phyloP scores from a whole-genome alignment of 371 early-diverging fungal genomes.

The Quaeritorhiza haematococci region DNA sequence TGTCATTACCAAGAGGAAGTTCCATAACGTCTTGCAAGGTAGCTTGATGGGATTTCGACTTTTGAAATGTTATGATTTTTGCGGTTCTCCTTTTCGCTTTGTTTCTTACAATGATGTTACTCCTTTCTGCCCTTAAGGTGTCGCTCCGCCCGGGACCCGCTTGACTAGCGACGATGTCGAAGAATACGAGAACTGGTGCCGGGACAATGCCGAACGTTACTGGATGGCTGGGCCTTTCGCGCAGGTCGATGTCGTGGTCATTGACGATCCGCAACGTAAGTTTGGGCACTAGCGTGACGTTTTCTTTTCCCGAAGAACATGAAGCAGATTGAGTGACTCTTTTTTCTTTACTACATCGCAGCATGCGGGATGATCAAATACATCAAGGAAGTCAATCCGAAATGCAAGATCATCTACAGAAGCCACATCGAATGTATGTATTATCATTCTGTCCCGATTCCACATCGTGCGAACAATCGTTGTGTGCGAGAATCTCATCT shows the following conservation, averaged over 20 bases:
- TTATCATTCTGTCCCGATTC: background rate
- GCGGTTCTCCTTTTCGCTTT: too few species aligned
- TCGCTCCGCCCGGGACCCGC: constrained; percentile 59
- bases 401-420: constrained; percentile 70
- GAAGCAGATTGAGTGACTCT: background rate
- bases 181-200: constrained; percentile 67
- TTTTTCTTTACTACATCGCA: constrained; percentile 14
- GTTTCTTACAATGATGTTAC: too few species aligned
- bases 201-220: constrained; percentile 67
- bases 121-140: too few species aligned
- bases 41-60: too few species aligned
- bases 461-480: too few species aligned
- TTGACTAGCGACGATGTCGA: constrained; percentile 67
- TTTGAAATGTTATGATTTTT: too few species aligned
- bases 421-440: constrained; percentile 68
- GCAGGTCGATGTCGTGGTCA: constrained; percentile 69
- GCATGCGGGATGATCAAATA: constrained; percentile 70
- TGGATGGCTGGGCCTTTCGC: constrained; percentile 71
- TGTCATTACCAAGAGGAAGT: constrained; percentile 79
- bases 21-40: constrained; percentile 88
- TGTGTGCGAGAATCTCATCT: background rate
- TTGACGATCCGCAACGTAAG: constrained; percentile 83
- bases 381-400: constrained; percentile 64
- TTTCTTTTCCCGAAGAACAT: too few species aligned
- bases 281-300: background rate